Evolutionary conservation across 2,329 filamentous ascomycete genomes (phyloP).

Genomic region (Fusarium beomiforme): DNA sequence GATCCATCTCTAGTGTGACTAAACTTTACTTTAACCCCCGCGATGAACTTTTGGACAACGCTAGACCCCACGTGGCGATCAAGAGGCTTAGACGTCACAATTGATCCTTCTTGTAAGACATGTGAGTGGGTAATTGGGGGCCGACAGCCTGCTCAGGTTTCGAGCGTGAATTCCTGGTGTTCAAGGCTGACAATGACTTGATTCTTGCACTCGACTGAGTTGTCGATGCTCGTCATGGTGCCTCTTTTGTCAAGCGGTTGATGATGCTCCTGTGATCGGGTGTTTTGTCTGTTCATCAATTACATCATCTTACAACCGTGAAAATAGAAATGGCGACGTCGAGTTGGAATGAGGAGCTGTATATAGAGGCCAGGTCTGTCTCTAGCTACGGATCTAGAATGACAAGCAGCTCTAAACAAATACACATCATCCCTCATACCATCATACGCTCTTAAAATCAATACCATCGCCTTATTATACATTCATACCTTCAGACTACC

Average conservation of each 20-base stretch:
- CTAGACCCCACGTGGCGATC: background rate
- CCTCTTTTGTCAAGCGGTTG: rapidly evolving
- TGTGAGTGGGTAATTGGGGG: background rate
- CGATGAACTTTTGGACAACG: background rate
- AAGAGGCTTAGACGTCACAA: background rate
- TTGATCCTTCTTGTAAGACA: background rate
- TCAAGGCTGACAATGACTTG: background rate
- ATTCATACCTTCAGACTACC: rapidly evolving
- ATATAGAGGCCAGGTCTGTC: background rate
- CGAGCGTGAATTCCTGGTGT: background rate
- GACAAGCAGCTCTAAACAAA: rapidly evolving
- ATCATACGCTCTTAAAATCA: no score
- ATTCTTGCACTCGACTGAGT: rapidly evolving
- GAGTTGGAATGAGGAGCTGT: rapidly evolving
- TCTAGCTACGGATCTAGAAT: rapidly evolving
- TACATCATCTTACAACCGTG: background rate
- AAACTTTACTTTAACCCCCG: background rate
- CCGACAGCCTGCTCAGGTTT: rapidly evolving
- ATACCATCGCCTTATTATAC: no score
- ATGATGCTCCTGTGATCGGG: rapidly evolving
- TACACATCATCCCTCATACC: rapidly evolving
- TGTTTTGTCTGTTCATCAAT: background rate
- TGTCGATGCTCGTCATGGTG: rapidly evolving
- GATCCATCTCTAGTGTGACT: background rate
- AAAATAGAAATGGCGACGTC: rapidly evolving